These are phyloP conservation scores for Jamesozyma gamospora DNA, from an alignment of 805 yeast species.

Conservation along the genomic window DNA sequence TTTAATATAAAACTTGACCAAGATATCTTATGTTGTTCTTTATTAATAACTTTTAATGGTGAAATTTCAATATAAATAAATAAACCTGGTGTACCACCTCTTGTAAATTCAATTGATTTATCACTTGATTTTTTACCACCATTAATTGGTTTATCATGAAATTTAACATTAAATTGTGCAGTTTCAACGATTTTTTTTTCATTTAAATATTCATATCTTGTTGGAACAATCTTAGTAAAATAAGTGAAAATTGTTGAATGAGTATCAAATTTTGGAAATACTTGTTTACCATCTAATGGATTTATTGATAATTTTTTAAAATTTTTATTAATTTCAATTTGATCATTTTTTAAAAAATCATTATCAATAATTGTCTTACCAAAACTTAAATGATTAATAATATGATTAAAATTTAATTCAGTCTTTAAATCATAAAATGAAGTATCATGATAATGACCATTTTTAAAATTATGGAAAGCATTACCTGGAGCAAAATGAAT, in stretches of 20 bases:
- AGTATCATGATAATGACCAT: slow-evolving; percentile 73
- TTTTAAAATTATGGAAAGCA: slow-evolving; percentile 39
- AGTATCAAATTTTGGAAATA: slow-evolving; percentile 26
- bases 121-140: slow-evolving; percentile 91
- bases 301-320: slow-evolving; percentile 33
- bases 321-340: background rate
- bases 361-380: slow-evolving; percentile 35
- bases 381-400: slow-evolving; percentile 71
- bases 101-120: slow-evolving; percentile 67
- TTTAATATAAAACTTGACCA: slow-evolving; percentile 79
- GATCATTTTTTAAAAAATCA: background rate
- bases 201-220: slow-evolving; percentile 65
- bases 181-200: slow-evolving; percentile 46
- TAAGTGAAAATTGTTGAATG: slow-evolving; percentile 65
- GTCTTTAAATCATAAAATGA: slow-evolving; percentile 55
- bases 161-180: slow-evolving; percentile 82
- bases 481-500: slow-evolving; percentile 95
- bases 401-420: slow-evolving; percentile 68
- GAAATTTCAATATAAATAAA: slow-evolving; percentile 84
- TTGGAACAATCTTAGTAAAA: slow-evolving; percentile 81
- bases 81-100: slow-evolving; percentile 91
- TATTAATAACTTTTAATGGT: slow-evolving; percentile 83
- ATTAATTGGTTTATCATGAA: slow-evolving; percentile 70
- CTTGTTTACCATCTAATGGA: slow-evolving; percentile 55
- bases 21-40: slow-evolving; percentile 55